phyloP scores from a whole-genome alignment of 352 stramenopile genomes.

The Halophytophthora polymorphica region DNA sequence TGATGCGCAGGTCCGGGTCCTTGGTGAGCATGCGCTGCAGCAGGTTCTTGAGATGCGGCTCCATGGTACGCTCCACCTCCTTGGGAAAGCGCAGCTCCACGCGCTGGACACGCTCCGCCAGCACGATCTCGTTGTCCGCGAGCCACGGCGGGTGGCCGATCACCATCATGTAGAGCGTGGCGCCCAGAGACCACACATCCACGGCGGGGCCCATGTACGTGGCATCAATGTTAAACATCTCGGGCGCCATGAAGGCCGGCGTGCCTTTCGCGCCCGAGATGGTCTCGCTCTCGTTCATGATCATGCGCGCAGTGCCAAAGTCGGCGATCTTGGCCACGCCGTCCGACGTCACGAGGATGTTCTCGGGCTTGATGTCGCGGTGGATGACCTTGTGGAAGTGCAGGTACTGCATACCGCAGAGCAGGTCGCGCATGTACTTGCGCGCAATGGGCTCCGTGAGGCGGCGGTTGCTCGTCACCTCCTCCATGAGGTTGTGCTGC shows the following conservation, averaged over 20 bases:
- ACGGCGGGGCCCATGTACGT: constrained; percentile 82
- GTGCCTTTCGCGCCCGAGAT: constrained; percentile 83
- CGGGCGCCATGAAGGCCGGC: constrained; percentile 89
- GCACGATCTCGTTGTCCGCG: constrained; percentile 87
- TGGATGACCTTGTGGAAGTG: constrained; percentile 94
- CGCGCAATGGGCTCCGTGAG: constrained; percentile 65
- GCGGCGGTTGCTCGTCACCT: constrained; percentile 66
- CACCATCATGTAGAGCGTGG: constrained; percentile 92
- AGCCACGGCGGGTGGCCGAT: constrained; percentile 89
- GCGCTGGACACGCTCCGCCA: constrained; percentile 82
- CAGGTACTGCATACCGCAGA: constrained; percentile 89
- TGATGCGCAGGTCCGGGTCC: constrained; percentile 76
- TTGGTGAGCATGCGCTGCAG: constrained; percentile 91
- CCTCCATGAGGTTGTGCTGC: constrained; percentile 91
- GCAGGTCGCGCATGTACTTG: constrained; percentile 89
- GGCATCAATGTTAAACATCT: constrained; percentile 90
- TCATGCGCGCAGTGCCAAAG: constrained; percentile 88
- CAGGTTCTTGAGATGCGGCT: constrained; percentile 89
- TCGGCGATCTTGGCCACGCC: constrained; percentile 88
- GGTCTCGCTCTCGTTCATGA: constrained; percentile 89
- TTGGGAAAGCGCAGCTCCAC: constrained; percentile 86
- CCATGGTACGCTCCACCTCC: constrained; percentile 66
- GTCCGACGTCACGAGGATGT: constrained; percentile 82
- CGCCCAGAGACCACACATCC: constrained; percentile 88
- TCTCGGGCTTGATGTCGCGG: constrained; percentile 90